phyloP scores from a whole-genome alignment of 192 early-diverging fungal genomes.

The Coemansia sp. region DNA sequence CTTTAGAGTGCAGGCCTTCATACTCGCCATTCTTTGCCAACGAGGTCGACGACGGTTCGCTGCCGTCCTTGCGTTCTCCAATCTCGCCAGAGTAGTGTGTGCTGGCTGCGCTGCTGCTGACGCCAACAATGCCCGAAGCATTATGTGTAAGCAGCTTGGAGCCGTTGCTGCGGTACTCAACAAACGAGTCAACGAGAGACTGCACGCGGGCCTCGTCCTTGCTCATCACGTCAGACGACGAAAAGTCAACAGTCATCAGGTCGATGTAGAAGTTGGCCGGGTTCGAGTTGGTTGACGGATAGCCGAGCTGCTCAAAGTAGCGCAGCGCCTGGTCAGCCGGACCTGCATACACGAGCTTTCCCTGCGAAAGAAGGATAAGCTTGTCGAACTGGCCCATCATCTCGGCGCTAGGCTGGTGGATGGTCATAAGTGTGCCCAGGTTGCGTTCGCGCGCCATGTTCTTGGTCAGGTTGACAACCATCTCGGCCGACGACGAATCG shows the following conservation, averaged over 20 bases:
- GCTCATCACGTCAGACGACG: slow-evolving; percentile 24
- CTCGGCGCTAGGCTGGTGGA: slow-evolving; percentile 85
- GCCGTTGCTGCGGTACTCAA: slow-evolving; percentile 4
- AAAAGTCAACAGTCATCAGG: slow-evolving; percentile 52
- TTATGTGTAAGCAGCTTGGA: background rate
- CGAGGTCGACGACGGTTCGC: background rate
- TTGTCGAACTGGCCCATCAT: slow-evolving; percentile 77
- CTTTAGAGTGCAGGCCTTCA: background rate
- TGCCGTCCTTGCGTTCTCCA: background rate
- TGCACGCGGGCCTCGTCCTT: slow-evolving; percentile 37
- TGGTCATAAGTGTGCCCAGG: slow-evolving; percentile 75
- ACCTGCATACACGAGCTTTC: slow-evolving; percentile 63
- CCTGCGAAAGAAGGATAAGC: slow-evolving; percentile 66
- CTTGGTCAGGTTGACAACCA: slow-evolving; percentile 59
- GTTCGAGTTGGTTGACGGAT: slow-evolving; percentile 61
- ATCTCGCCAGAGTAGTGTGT: background rate
- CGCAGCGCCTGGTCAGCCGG: slow-evolving; percentile 26
- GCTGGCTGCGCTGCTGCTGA: background rate
- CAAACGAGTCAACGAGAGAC: slow-evolving; percentile 23
- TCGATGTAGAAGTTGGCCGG: slow-evolving; percentile 70
- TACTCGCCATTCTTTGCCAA: background rate
- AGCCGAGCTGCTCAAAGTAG: slow-evolving; percentile 54
- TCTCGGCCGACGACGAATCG: slow-evolving; percentile 62
- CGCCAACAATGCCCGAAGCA: background rate
- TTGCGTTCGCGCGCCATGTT: slow-evolving; percentile 57